Evolutionary conservation across 2,329 filamentous ascomycete species (phyloP).

Genomic region (Penicillium glabrum): DNA sequence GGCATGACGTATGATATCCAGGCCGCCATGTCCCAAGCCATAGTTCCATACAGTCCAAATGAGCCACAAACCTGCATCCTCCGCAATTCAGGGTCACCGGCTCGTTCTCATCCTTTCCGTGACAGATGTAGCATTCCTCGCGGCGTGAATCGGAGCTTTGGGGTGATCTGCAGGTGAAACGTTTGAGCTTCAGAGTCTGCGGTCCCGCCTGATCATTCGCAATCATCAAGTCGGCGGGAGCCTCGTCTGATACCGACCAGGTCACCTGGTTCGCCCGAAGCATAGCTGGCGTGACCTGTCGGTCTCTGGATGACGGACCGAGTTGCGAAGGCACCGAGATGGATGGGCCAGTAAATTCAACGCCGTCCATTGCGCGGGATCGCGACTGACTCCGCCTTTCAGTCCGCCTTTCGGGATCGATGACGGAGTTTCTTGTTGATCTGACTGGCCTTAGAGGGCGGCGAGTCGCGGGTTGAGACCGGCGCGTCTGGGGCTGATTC

Average conservation of each 20-base stretch:
- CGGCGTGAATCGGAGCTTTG: not conserved
- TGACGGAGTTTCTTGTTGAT: not conserved
- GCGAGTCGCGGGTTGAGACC: not conserved
- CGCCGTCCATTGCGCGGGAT: not conserved
- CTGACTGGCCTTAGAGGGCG: not conserved
- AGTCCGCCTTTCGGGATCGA: not conserved
- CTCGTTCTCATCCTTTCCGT: not conserved
- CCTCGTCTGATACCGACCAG: not conserved
- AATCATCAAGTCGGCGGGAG: not conserved
- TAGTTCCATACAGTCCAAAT: not conserved
- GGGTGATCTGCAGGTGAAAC: not conserved
- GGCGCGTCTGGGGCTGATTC: not conserved
- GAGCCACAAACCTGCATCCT: not conserved
- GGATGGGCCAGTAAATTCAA: not conserved
- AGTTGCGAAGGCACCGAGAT: not conserved
- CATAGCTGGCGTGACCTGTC: not conserved
- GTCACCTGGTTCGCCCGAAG: not conserved
- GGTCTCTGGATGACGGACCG: not conserved
- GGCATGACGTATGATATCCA: not conserved
- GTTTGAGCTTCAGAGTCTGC: not conserved
- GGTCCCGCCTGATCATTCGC: not conserved
- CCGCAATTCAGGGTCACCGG: not conserved
- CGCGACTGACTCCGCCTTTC: no score
- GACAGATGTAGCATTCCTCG: not conserved
- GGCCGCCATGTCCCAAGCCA: not conserved